A percentile compares a stretch with the other conserved stretches of the same genome.
Evolutionary conservation across 192 early-diverging fungal species (phyloP).

Genomic region (Diversispora epigaea): DNA sequence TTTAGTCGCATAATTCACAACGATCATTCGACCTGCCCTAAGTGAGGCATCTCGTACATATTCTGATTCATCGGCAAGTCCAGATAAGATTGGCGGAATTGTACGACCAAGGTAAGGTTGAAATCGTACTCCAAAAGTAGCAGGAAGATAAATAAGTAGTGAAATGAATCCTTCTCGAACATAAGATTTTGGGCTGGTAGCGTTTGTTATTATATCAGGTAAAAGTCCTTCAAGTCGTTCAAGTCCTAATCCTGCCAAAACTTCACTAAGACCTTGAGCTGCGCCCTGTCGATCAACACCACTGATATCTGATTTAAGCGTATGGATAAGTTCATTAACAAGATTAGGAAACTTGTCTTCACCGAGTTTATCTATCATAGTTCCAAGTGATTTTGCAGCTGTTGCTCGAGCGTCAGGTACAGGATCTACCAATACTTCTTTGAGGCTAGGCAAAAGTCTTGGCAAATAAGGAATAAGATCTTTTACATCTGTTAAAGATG

Average conservation of each 20-base stretch:
- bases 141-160: conserved; percentile 92
- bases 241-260: conserved; percentile 86
- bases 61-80: conserved; percentile 95
- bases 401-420: conserved; percentile 95
- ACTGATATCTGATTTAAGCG: conserved; percentile 85
- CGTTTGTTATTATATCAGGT: conserved; percentile 85
- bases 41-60: conserved; percentile 89
- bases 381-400: conserved; percentile 89
- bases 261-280: conserved; percentile 94
- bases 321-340: conserved; percentile 80
- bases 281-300: conserved; percentile 95
- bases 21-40: conserved; percentile 90
- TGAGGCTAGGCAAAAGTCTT: conserved; percentile 80
- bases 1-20: conserved; percentile 83
- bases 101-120: conserved; percentile 84
- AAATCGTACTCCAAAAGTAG: conserved; percentile 91
- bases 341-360: conserved; percentile 92
- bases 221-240: conserved; percentile 82
- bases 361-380: conserved; percentile 87
- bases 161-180: conserved; percentile 98
- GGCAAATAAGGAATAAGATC: conserved; percentile 91
- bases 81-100: conserved; percentile 84
- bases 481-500: conserved; percentile 85
- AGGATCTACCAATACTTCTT: conserved; percentile 91
- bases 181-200: conserved; percentile 64